Conservation (phyloP, 1,284 basidiomycete genomes). For the Tilletia caries region DNA sequence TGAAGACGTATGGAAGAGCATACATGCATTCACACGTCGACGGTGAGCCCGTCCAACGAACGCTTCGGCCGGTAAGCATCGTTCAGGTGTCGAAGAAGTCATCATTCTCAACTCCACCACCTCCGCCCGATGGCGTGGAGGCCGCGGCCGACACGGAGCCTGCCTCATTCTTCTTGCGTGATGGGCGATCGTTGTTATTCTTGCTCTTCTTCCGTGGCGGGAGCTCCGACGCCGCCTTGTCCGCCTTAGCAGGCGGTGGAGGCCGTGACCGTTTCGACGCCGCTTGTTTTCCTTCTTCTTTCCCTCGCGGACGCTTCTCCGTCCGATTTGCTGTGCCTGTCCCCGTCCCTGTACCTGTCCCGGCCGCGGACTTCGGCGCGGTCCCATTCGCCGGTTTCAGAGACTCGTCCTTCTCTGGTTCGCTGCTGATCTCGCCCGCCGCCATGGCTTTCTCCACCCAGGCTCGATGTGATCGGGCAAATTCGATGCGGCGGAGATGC, state of each 20-base stretch:
- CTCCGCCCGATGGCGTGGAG: too few relatives aligned
- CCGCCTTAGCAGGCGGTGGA: not conserved
- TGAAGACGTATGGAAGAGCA: too few relatives aligned
- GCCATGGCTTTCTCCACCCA: slow-evolving; percentile 27
- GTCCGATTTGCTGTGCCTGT: not conserved
- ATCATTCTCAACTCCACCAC: slow-evolving; percentile 25
- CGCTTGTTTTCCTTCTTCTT: not conserved
- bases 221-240: not conserved
- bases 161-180: slow-evolving; percentile 15
- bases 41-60: too few relatives aligned
- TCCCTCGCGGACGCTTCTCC: not conserved
- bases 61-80: too few relatives aligned
- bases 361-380: not conserved
- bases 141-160: not conserved
- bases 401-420: slow-evolving; percentile 33
- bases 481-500: not conserved
- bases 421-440: slow-evolving; percentile 24
- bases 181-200: slow-evolving; percentile 26
- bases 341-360: not conserved
- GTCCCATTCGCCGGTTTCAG: not conserved
- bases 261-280: not conserved
- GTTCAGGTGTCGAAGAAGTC: slow-evolving; percentile 28
- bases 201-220: slow-evolving; percentile 40
- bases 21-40: too few relatives aligned
- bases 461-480: not conserved